Conservation (phyloP, 202 grass and related monocot genomes). For the Tripidium arundinaceum region DNA sequence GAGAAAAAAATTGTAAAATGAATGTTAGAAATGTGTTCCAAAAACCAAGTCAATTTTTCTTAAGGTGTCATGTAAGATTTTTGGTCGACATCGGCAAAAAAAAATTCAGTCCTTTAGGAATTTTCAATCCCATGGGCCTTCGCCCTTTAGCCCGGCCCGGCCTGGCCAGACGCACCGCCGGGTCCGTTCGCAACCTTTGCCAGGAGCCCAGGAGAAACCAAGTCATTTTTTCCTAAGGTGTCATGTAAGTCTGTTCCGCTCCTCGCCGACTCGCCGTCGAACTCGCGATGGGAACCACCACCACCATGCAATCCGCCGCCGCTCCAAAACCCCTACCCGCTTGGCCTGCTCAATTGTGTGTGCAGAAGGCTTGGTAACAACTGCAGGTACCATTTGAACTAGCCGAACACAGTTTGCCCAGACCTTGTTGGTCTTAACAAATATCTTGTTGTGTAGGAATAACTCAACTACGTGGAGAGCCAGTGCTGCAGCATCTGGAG, state of each 20-base stretch:
- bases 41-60: neutral
- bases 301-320: neutral
- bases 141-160: neutral
- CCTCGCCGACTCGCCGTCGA: neutral
- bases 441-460: constrained; percentile 16
- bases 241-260: neutral
- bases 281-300: neutral
- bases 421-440: constrained; percentile 5
- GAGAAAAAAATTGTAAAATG: no score
- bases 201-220: neutral
- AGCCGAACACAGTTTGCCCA: constrained; percentile 28
- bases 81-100: neutral
- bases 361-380: neutral
- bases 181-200: neutral
- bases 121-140: neutral
- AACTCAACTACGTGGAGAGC: constrained; percentile 33
- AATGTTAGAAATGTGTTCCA: neutral
- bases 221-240: no score
- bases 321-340: neutral
- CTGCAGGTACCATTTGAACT: neutral
- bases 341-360: constrained; percentile 27
- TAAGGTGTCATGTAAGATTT: no score
- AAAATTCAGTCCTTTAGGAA: neutral
- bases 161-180: neutral
- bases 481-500: constrained; percentile 39